phyloP scores from a whole-genome alignment of 2,329 filamentous ascomycete genomes.

The Phaeosphaeria sp. region DNA sequence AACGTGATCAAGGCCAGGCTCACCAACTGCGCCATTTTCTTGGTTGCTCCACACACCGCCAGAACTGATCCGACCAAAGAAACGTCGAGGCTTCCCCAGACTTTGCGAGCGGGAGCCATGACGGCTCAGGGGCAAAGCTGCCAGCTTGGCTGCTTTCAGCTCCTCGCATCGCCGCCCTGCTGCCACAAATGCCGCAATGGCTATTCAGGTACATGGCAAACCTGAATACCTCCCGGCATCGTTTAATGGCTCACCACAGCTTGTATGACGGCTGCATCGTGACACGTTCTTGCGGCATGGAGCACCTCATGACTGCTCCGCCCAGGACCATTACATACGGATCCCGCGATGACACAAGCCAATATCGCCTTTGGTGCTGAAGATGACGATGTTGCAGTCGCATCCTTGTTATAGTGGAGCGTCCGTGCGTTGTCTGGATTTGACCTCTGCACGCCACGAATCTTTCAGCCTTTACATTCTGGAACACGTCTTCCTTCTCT shows the following conservation, averaged over 20 bases:
- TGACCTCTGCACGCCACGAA: constrained; percentile 9
- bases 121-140: constrained; percentile 34
- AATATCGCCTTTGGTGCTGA: constrained; percentile 33
- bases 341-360: constrained; percentile 34
- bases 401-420: constrained; percentile 31
- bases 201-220: background rate
- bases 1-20: constrained; percentile 27
- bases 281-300: constrained; percentile 2
- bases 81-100: constrained; percentile 25
- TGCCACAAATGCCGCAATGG: constrained; percentile 6
- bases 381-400: constrained; percentile 35
- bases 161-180: constrained; percentile 25
- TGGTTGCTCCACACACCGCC: constrained; percentile 39
- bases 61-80: constrained; percentile 31
- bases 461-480: constrained; percentile 11
- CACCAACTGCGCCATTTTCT: constrained; percentile 42
- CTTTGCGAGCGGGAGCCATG: constrained; percentile 31
- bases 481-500: constrained; percentile 8
- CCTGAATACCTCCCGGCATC: background rate
- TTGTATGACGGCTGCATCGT: constrained; percentile 17
- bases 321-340: constrained; percentile 15
- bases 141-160: constrained; percentile 25
- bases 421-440: constrained; percentile 18
- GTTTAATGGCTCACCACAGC: constrained; percentile 13
- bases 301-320: constrained; percentile 23